A percentile compares a stretch with the other conserved stretches of the same genome.
These are phyloP conservation scores for Ceriops zippeliana DNA, from an alignment of 345 rosid genomes.

Conservation along the genomic window DNA sequence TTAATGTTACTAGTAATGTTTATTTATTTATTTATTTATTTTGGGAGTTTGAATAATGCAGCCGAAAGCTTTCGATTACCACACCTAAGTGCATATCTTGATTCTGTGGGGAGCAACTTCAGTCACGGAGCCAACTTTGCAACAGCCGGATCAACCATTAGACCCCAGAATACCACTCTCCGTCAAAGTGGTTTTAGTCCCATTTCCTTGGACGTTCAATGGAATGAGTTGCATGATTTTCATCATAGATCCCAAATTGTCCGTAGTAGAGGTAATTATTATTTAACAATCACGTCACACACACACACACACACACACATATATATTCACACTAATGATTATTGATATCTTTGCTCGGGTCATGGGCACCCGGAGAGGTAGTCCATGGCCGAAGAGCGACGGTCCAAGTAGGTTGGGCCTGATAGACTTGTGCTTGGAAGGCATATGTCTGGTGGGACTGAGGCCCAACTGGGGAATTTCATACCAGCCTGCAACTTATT, in stretches of 20 bases:
- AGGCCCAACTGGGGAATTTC: too few species aligned
- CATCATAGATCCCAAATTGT: constrained; percentile 54
- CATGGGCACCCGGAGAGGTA: too few species aligned
- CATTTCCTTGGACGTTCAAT: constrained; percentile 68
- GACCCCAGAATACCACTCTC: constrained; percentile 68
- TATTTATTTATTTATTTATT: background rate
- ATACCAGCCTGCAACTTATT: too few species aligned
- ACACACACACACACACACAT: background rate
- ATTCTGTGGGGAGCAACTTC: constrained; percentile 75
- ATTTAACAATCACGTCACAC: background rate
- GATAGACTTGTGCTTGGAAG: too few species aligned
- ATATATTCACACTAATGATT: background rate
- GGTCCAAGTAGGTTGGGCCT: too few species aligned
- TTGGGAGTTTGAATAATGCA: constrained; percentile 14
- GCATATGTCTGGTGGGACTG: too few species aligned
- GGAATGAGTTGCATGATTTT: constrained; percentile 49
- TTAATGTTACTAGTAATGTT: background rate
- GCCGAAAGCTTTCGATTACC: constrained; percentile 63
- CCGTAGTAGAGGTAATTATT: constrained; percentile 38
- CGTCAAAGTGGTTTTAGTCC: constrained; percentile 81
- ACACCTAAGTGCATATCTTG: constrained; percentile 68
- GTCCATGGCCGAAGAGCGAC: too few species aligned
- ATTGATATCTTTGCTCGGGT: too few species aligned
- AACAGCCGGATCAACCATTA: constrained; percentile 81
- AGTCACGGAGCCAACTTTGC: constrained; percentile 88